Conservation (phyloP, 345 rosid genomes). For the Mercurialis annua region DNA sequence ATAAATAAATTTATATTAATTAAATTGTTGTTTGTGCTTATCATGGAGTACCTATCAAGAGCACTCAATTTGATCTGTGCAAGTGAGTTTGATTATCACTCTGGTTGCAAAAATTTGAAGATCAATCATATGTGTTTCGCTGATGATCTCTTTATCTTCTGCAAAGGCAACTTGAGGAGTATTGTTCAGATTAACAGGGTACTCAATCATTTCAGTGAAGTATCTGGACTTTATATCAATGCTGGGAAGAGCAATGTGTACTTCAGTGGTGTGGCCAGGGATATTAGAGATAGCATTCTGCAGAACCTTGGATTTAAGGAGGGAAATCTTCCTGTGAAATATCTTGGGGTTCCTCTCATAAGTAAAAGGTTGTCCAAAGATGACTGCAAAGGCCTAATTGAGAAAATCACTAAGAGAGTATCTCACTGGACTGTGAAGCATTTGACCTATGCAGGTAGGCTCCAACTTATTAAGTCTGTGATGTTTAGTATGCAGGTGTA, state of each 20-base stretch:
- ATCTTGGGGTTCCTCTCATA: no score
- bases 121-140: not conserved
- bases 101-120: not conserved
- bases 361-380: no score
- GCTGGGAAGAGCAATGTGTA: not conserved
- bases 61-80: not conserved
- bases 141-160: not conserved
- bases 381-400: no score
- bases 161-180: not conserved
- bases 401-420: no score
- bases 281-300: not conserved
- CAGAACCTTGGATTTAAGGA: not conserved
- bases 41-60: not conserved
- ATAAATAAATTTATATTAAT: no score
- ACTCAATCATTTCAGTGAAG: no score
- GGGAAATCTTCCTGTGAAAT: no score
- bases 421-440: no score
- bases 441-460: not conserved
- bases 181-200: no score
- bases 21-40: not conserved
- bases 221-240: no score
- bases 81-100: not conserved
- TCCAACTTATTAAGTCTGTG: not conserved
- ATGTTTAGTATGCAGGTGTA: not conserved
- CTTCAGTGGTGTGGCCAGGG: not conserved